phyloP scores from a whole-genome alignment of 345 rosid genomes.

The Sonneratia caseolaris region DNA sequence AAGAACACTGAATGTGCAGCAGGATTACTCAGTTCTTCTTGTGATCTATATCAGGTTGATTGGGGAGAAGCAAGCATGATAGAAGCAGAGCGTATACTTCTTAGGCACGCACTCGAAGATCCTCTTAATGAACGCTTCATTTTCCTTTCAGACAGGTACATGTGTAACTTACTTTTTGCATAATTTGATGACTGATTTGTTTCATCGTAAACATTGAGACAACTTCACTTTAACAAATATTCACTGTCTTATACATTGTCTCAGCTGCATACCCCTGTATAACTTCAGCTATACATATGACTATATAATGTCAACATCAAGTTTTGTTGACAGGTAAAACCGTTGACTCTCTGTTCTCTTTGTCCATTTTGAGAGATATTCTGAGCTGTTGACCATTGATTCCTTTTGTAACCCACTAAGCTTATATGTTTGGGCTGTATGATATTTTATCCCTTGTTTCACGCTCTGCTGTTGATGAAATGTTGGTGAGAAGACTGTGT shows the following conservation, averaged over 20 bases:
- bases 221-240: conserved; percentile 21
- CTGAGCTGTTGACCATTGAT: neutral
- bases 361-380: neutral
- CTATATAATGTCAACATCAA: conserved; percentile 81
- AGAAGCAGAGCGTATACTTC: conserved; percentile 87
- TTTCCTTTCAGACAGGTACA: conserved; percentile 85
- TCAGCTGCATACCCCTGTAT: conserved; percentile 96
- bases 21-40: neutral
- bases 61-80: conserved; percentile 98
- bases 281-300: conserved; percentile 85
- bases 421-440: neutral
- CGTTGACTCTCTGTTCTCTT: neutral
- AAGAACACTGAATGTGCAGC: neutral
- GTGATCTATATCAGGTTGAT: conserved; percentile 52
- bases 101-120: conserved; percentile 78
- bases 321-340: conserved; percentile 88
- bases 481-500: neutral
- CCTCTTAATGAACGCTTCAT: conserved; percentile 69
- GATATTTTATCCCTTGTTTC: neutral
- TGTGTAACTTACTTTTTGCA: neutral
- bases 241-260: conserved; percentile 32
- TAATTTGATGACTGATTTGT: neutral
- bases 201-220: neutral
- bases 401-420: neutral
- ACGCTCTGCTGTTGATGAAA: too few relatives aligned